These are phyloP conservation scores for Aspergillus sp. DNA, from an alignment of 2,329 filamentous ascomycete genomes.

Conservation along the genomic window DNA sequence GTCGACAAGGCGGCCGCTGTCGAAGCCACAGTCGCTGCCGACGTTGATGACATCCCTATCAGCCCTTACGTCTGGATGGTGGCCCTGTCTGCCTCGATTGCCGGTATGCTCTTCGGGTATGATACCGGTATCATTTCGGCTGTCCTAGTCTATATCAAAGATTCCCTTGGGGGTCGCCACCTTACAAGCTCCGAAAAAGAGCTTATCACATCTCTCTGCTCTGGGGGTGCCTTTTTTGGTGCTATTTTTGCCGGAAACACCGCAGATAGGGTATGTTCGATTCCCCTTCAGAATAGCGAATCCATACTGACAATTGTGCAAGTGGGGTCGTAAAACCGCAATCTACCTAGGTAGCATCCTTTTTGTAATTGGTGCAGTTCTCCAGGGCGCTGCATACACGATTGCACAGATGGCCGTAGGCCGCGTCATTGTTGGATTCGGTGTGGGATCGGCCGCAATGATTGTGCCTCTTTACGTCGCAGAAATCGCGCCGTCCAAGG, in stretches of 20 bases:
- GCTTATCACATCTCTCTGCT: constrained; percentile 53
- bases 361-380: constrained; percentile 40
- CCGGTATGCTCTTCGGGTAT: constrained; percentile 41
- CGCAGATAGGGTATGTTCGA: constrained; percentile 36
- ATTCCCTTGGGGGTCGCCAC: constrained; percentile 39
- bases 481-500: constrained; percentile 52
- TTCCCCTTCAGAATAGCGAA: background rate
- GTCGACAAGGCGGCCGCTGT: constrained; percentile 5
- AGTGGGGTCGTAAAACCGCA: constrained; percentile 40
- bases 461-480: constrained; percentile 50
- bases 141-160: constrained; percentile 37
- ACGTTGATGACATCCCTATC: constrained; percentile 39
- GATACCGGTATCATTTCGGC: constrained; percentile 50
- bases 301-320: background rate
- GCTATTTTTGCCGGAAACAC: constrained; percentile 39
- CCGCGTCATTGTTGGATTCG: constrained; percentile 50
- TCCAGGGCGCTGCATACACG: constrained; percentile 38
- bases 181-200: constrained; percentile 49
- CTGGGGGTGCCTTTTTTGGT: constrained; percentile 49
- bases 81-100: constrained; percentile 36
- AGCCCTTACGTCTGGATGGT: constrained; percentile 42
- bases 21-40: constrained; percentile 5
- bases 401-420: constrained; percentile 48
- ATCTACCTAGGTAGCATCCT: constrained; percentile 45
- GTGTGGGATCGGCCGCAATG: constrained; percentile 52